Evolutionary conservation across 1,139 yeast genomes (phyloP).

Genomic region (Pichia sp.): DNA sequence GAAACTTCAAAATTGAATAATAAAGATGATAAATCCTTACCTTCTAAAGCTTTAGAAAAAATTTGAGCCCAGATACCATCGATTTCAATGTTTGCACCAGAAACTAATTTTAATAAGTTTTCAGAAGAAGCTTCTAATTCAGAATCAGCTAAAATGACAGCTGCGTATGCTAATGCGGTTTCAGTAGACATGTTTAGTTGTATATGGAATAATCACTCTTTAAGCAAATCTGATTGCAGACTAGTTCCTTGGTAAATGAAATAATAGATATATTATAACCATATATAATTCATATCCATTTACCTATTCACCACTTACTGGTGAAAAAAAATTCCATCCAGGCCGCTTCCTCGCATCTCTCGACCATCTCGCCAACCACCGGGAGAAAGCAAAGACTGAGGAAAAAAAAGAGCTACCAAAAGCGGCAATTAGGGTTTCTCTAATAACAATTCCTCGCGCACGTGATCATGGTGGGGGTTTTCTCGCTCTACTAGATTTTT

Average conservation of each 20-base stretch:
- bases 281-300: no score
- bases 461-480: no score
- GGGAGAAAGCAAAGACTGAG: no score
- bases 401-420: background rate
- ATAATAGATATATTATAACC: background rate
- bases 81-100: constrained; percentile 64
- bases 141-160: constrained; percentile 80
- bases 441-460: no score
- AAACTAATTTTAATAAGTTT: constrained; percentile 63
- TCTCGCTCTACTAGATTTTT: no score
- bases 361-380: no score
- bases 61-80: constrained; percentile 77
- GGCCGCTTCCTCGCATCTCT: no score
- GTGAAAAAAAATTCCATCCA: no score
- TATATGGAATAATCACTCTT: constrained; percentile 49
- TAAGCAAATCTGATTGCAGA: constrained; percentile 50
- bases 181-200: constrained; percentile 47
- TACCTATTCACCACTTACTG: no score
- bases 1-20: constrained; percentile 74
- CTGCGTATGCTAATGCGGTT: constrained; percentile 83
- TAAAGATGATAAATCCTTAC: constrained; percentile 69
- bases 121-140: constrained; percentile 74
- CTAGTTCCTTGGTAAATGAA: constrained; percentile 43
- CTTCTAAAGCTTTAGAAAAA: constrained; percentile 74
- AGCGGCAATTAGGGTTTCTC: background rate